Evolutionary conservation across 352 stramenopile species (phyloP).

Genomic region (Thraustochytrium sp.): DNA sequence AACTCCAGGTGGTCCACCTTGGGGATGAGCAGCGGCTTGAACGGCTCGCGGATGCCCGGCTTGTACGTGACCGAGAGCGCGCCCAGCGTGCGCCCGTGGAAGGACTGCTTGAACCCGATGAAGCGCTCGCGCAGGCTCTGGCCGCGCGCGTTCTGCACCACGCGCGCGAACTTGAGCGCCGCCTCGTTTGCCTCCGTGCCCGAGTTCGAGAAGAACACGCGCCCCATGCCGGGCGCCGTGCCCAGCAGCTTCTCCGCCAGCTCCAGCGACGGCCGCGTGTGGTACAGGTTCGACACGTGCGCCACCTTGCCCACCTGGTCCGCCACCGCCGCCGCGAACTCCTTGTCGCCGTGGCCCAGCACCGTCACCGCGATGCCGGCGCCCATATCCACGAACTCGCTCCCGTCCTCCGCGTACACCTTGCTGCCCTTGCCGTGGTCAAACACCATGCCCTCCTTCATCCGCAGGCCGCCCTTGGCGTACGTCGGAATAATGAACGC

Average conservation of each 20-base stretch:
- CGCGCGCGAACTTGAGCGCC: conserved; percentile 73
- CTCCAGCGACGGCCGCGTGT: conserved; percentile 81
- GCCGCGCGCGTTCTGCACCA: conserved; percentile 60
- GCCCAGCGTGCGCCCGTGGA: conserved; percentile 70
- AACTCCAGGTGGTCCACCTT: conserved; percentile 66
- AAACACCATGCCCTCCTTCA: conserved; percentile 63
- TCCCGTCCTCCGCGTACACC: conserved; percentile 77
- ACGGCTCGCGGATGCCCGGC: conserved; percentile 70
- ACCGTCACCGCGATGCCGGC: conserved; percentile 79
- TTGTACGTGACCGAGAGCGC: conserved; percentile 75
- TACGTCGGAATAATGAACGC: conserved; percentile 75
- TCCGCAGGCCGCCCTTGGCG: conserved; percentile 66
- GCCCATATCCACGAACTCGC: conserved; percentile 83
- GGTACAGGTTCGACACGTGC: conserved; percentile 95
- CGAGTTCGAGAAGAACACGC: conserved; percentile 98
- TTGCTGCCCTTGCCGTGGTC: conserved; percentile 80
- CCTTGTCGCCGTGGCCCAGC: conserved; percentile 75
- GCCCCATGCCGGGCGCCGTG: conserved; percentile 85
- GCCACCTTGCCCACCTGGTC: conserved; percentile 76
- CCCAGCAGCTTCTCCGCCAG: conserved; percentile 88
- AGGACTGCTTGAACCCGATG: conserved; percentile 76
- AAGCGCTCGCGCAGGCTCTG: conserved; percentile 55
- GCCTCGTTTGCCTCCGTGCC: conserved; percentile 81
- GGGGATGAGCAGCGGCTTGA: conserved; percentile 66
- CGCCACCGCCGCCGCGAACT: conserved; percentile 51